Evolutionary conservation across 345 rosid genomes (phyloP), one percentile per base, ranked within the genome.

Genomic region (Arabidopsis thaliana): DNA sequence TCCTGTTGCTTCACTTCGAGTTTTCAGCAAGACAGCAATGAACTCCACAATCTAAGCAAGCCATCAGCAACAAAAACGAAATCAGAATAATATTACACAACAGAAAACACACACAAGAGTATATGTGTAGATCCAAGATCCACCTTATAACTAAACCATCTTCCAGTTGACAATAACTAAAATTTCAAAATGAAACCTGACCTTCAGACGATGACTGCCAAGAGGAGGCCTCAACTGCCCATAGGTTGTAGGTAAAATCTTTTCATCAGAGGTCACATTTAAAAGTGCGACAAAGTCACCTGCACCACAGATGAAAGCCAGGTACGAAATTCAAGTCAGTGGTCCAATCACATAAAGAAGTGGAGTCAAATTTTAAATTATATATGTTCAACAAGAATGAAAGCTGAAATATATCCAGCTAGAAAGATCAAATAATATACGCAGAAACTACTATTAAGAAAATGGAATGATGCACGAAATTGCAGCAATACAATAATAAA

Each of bases 161-260:
- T 33, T 73, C 46, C 32, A 51, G 38, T 67, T 22, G 46, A 25
- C 59, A 41, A 20, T 32, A 32, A 75, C 44, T 37, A 62, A 69
- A 30, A 64, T 2, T 6, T 58, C 45, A 68, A 8, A 72, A 67
- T 4, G 42, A 67, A 71, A 76, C 48, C 81, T 71, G 32, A 95
- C 97, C 99, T 90, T 95, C 51, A 95, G 83, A 24, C 99, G 97
- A 78, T 92, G 94, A 80, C 93, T 92, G 77, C 99, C 97, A 33
- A 95, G 91, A 65, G 99, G 99, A 45, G 99, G 99, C 82, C 84
- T 89, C 78, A 95, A 78, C 74, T 89, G 91, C 62, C 99, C 99
- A 72, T 87, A 95, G 6, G 97, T 87, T 11, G 99, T 95, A 4
- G 91, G 96, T 82, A 95, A 83, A 59, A 90, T 22, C 67, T 87